Percentiles rank a stretch among this genome's conserved stretches.
These are phyloP conservation scores for Pseudocercospora musae DNA, from an alignment of 2,329 filamentous ascomycete species.

Conservation along the genomic window DNA sequence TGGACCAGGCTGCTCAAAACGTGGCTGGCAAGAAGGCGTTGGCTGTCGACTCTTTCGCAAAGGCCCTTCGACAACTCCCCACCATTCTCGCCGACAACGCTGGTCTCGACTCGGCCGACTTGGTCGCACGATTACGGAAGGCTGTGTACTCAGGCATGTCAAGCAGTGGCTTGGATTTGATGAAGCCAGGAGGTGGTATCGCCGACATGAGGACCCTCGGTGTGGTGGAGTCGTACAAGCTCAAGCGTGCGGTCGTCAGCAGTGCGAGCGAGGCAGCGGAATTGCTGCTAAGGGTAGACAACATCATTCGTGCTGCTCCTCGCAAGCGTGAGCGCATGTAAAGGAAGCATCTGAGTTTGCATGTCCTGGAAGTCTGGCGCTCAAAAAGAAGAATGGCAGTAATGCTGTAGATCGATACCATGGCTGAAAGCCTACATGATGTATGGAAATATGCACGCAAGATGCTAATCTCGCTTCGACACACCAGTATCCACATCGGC, in stretches of 20 bases:
- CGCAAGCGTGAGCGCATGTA: slow-evolving; percentile 75
- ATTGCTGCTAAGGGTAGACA: slow-evolving; percentile 90
- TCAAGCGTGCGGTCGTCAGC: slow-evolving; percentile 96
- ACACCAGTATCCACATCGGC: background rate
- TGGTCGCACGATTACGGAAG: slow-evolving; percentile 86
- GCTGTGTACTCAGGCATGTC: slow-evolving; percentile 93
- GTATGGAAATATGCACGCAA: background rate
- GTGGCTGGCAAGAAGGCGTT: slow-evolving; percentile 96
- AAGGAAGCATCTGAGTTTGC: slow-evolving; percentile 17
- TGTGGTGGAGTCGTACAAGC: slow-evolving; percentile 96
- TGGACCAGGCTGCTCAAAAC: slow-evolving; percentile 88
- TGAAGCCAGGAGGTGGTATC: slow-evolving; percentile 86
- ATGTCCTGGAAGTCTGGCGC: background rate
- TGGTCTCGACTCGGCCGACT: slow-evolving; percentile 89
- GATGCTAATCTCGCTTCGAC: background rate
- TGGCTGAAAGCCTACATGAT: background rate
- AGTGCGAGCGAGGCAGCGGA: slow-evolving; percentile 95
- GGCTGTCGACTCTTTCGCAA: slow-evolving; percentile 84
- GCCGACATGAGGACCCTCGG: slow-evolving; percentile 93
- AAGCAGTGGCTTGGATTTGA: slow-evolving; percentile 84
- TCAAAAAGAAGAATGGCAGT: background rate
- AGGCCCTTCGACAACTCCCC: slow-evolving; percentile 85
- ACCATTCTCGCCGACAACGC: slow-evolving; percentile 98
- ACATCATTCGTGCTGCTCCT: slow-evolving; percentile 93
- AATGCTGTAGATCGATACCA: slow-evolving; percentile 7